A percentile compares a stretch with the other conserved stretches of the same genome.
These are phyloP conservation scores for Teunomyces barrocoloradensis DNA, from an alignment of 805 yeast species.

Conservation along the genomic window DNA sequence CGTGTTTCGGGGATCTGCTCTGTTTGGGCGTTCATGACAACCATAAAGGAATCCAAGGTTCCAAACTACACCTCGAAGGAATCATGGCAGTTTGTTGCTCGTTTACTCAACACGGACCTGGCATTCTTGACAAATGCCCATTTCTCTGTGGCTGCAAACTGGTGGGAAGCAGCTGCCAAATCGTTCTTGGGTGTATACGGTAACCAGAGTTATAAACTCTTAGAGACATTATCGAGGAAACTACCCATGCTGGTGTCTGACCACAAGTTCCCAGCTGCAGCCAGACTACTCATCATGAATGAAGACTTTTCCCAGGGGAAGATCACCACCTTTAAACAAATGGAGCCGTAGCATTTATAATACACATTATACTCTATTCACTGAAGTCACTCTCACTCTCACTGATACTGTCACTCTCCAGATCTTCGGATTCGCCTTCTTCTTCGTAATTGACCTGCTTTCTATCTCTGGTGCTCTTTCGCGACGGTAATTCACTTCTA, in stretches of 20 bases:
- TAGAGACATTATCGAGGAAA: slow-evolving; percentile 42
- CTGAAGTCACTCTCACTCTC: slow-evolving; percentile 7
- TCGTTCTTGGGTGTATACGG: slow-evolving; percentile 60
- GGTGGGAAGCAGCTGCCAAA: slow-evolving; percentile 87
- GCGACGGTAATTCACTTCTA: slow-evolving; percentile 24
- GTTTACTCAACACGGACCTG: slow-evolving; percentile 59
- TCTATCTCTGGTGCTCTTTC: slow-evolving; percentile 43
- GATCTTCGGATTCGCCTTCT: slow-evolving; percentile 5
- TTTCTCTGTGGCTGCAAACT: slow-evolving; percentile 65
- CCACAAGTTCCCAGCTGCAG: slow-evolving; percentile 69
- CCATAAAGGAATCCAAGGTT: slow-evolving; percentile 33
- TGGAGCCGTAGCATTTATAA: slow-evolving; percentile 29
- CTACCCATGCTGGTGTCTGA: slow-evolving; percentile 57
- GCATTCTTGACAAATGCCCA: slow-evolving; percentile 62
- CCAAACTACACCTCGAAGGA: slow-evolving; percentile 13
- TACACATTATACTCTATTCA: slow-evolving; percentile 42
- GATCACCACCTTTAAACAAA: slow-evolving; percentile 43
- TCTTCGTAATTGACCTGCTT: slow-evolving; percentile 36
- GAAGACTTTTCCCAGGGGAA: slow-evolving; percentile 69
- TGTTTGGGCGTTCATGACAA: slow-evolving; percentile 70
- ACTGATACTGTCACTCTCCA: background rate
- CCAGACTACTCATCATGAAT: slow-evolving; percentile 69
- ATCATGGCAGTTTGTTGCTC: slow-evolving; percentile 70
- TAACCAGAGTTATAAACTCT: slow-evolving; percentile 63
- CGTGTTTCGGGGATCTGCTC: slow-evolving; percentile 84